Percentiles rank a stretch among this genome's conserved stretches.
Conservation (phyloP, 192 early-diverging fungal genomes). For the Podila epigama region DNA sequence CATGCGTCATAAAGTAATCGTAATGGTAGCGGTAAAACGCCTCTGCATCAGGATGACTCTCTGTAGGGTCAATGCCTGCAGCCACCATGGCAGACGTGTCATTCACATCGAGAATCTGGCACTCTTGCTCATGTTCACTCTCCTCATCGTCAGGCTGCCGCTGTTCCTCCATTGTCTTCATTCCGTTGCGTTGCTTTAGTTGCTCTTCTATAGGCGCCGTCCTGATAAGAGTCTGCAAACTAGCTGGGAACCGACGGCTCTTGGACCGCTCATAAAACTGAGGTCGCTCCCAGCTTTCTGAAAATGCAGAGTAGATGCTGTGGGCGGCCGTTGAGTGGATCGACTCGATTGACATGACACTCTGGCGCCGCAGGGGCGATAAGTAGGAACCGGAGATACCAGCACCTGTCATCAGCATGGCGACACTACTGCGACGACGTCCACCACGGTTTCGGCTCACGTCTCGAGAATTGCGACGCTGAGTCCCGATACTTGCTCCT, state of each 20-base stretch:
- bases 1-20: slow-evolving; percentile 4
- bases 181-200: no score
- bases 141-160: not conserved
- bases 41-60: slow-evolving; percentile 19
- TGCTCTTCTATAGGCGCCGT: not conserved
- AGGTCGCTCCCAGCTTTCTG: slow-evolving; percentile 25
- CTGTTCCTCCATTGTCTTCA: no score
- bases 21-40: slow-evolving; percentile 8
- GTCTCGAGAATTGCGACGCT: not conserved
- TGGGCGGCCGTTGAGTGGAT: slow-evolving; percentile 1
- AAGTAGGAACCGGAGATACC: no score
- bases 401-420: not conserved
- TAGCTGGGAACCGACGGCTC: slow-evolving; percentile 11
- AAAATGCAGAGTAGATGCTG: slow-evolving; percentile 25
- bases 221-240: slow-evolving; percentile 4
- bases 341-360: not conserved
- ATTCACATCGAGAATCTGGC: slow-evolving; percentile 18
- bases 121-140: not conserved
- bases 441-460: not conserved
- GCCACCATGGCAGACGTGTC: slow-evolving; percentile 14
- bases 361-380: no score
- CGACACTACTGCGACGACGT: not conserved
- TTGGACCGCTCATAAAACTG: slow-evolving; percentile 12
- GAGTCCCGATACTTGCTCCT: not conserved
- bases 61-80: slow-evolving; percentile 5